Evolutionary conservation across 371 early-diverging fungal genomes (phyloP).

Genomic region (Zancudomyces culisetae): DNA sequence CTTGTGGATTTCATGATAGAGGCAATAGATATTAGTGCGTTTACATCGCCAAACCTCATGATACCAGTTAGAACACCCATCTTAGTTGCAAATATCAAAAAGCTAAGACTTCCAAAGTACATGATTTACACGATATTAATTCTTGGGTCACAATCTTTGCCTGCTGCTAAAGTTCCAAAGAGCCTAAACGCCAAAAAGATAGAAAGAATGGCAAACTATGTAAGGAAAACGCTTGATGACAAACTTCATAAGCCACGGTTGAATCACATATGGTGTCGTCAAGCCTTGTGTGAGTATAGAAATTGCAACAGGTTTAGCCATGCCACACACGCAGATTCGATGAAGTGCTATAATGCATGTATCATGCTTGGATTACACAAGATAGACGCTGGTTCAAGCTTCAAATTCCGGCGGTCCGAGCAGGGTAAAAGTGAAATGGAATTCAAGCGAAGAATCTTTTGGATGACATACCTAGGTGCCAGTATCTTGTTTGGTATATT

Average conservation of each 20-base stretch:
- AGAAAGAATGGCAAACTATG: neutral
- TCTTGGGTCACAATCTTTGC: neutral
- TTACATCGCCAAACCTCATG: conserved; percentile 3
- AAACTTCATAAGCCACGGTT: neutral
- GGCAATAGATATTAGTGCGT: too few relatives aligned
- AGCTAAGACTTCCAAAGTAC: neutral
- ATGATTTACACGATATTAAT: neutral
- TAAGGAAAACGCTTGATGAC: neutral
- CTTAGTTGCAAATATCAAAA: neutral
- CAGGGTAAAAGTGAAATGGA: neutral
- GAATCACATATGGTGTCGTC: neutral
- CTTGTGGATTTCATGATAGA: too few relatives aligned
- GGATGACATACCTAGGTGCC: neutral
- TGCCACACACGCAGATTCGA: neutral
- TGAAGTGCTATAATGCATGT: neutral
- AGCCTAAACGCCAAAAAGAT: neutral
- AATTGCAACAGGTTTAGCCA: neutral
- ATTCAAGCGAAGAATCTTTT: neutral
- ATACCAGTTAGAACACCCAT: neutral
- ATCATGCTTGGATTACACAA: neutral
- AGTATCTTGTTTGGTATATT: neutral
- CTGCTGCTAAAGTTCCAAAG: neutral
- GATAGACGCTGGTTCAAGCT: neutral
- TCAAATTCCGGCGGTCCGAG: neutral
- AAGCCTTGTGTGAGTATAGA: neutral